Percentiles rank a stretch among this genome's conserved stretches.
Conservation (phyloP, 345 rosid species). For the Salix koriyanagi region DNA sequence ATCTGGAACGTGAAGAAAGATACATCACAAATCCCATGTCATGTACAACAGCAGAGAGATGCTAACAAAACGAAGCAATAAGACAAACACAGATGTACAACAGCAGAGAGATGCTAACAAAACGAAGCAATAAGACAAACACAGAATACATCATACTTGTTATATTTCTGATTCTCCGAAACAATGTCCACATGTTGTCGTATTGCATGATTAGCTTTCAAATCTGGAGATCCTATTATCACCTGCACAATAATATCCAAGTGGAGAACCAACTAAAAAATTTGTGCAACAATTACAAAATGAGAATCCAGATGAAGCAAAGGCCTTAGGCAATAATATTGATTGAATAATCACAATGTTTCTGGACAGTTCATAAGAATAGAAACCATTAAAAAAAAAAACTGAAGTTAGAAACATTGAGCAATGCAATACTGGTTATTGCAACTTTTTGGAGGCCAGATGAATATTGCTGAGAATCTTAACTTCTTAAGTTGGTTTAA, state of each 20-base stretch:
- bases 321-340: conserved; percentile 1
- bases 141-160: conserved; percentile 49
- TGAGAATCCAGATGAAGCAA: neutral
- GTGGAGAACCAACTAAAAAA: conserved; percentile 2
- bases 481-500: too few relatives aligned
- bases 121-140: neutral
- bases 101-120: neutral
- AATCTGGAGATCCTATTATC: conserved; percentile 79
- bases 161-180: conserved; percentile 90
- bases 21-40: neutral
- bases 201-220: conserved; percentile 95
- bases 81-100: neutral
- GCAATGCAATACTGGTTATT: neutral
- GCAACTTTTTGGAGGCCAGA: too few relatives aligned
- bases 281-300: neutral
- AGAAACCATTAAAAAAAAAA: neutral
- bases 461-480: too few relatives aligned
- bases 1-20: conserved; percentile 35
- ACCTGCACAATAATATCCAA: conserved; percentile 48
- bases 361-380: neutral
- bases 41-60: neutral
- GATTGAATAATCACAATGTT: neutral
- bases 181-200: conserved; percentile 87
- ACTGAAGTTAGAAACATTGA: neutral
- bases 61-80: neutral